A percentile compares a stretch with the other conserved stretches of the same genome.
These are phyloP conservation scores for Canavalia gladiata DNA, from an alignment of 306 rosid genomes.

Conservation along the genomic window DNA sequence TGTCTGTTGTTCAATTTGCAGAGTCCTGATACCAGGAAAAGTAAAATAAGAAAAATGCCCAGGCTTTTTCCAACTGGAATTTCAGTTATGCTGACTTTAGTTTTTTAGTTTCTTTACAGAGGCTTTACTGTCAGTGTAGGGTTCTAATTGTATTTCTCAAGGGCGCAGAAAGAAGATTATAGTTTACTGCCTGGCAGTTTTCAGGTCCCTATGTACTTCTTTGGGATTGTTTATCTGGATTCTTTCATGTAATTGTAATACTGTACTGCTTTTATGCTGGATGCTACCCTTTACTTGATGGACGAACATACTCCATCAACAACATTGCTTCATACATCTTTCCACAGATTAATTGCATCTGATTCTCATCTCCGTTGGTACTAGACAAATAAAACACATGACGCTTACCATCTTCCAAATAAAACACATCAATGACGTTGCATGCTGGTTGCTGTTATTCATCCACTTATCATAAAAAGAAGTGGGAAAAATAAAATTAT, in stretches of 20 bases:
- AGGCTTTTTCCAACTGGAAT: neutral
- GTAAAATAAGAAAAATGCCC: neutral
- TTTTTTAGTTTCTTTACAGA: neutral
- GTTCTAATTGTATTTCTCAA: neutral
- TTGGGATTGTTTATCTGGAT: slow-evolving; percentile 9
- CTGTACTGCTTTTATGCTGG: neutral
- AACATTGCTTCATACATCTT: slow-evolving; percentile 9
- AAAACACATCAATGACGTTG: no score
- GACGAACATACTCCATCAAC: neutral
- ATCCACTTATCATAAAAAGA: neutral
- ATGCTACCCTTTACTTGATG: neutral
- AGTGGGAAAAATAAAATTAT: neutral
- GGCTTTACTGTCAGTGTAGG: neutral
- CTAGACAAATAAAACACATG: neutral
- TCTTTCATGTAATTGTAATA: neutral
- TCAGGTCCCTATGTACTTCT: slow-evolving; percentile 13
- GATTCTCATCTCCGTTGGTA: neutral
- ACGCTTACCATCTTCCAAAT: neutral
- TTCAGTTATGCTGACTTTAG: neutral
- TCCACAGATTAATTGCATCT: neutral
- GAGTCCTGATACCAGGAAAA: neutral
- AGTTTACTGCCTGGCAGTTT: neutral
- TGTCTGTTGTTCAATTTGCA: slow-evolving; percentile 3
- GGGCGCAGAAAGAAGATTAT: neutral
- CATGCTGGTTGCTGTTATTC: neutral